Evolutionary conservation across 306 rosid species (phyloP), one percentile per base, ranked within the genome.

Genomic region (Parietaria judaica): DNA sequence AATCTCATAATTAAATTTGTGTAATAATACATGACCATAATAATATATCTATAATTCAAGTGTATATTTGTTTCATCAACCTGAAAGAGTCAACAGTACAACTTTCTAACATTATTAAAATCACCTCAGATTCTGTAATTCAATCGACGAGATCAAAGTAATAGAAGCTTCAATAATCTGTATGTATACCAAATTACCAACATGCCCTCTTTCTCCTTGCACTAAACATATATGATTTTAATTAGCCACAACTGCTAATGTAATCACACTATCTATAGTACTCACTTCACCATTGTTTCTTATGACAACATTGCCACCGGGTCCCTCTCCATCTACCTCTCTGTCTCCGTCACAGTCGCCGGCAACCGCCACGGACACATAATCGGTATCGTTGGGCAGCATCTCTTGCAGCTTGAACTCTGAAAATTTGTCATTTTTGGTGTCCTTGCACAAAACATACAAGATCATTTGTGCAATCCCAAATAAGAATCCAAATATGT

Each of bases 401-500:
- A 44, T 39, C 54, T 66, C 70, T 2, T 65, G 43, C 11, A 64
- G 55, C 37, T 48, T 38, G 39, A 15, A 68, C 50, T 74, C 71
- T 10, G 77, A 76, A 56, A 64, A 49, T 3, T 31, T 34, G 0
- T 55, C 56, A 44, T 46, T 61, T 35, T 23, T 68, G 35, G 35
- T 3, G 34, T 76, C 63, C 57, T 61, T 72, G 79, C 69, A 80
- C 10, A 69, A 36, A 3, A 70, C 6, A 58, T 76, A 76, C 55
- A 80, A 3, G 2, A 76, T 59, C 76, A 80, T 76, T 69, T 80
- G 84, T 1, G 67, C 76, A 4, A 62, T 64, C 17, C 81, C 84
- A 2, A 80, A 67, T 4, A 50, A 1, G 41, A 76, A 73, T 9
- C 84, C 84, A 2, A 76, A 51, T 13, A 76, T 39, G 63, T n/a